phyloP scores from a whole-genome alignment of 306 rosid genomes.

The Senna siamea region DNA sequence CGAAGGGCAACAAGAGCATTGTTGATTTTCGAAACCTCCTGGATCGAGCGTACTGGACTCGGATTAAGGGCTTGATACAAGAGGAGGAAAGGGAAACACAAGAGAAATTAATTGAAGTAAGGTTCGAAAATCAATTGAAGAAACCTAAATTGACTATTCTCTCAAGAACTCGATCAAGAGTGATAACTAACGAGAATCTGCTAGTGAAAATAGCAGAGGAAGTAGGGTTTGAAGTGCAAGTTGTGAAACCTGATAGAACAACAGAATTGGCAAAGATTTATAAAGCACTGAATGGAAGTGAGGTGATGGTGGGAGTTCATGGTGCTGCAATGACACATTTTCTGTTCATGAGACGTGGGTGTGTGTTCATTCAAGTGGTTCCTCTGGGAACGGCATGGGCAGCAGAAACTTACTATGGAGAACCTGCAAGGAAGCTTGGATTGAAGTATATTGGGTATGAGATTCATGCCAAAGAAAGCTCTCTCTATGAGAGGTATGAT shows the following conservation, averaged over 20 bases:
- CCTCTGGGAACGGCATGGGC: conserved; percentile 93
- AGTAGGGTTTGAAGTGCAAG: conserved; percentile 67
- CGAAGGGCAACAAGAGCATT: conserved; percentile 62
- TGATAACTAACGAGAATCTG: conserved; percentile 68
- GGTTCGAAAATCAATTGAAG: conserved; percentile 14
- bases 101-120: conserved; percentile 24
- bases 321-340: conserved; percentile 99
- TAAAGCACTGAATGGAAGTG: conserved; percentile 66
- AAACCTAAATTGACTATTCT: conserved; percentile 67
- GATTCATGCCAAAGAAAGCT: conserved; percentile 73
- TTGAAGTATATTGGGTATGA: conserved; percentile 81
- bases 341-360: conserved; percentile 72
- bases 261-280: conserved; percentile 88
- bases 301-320: conserved; percentile 91
- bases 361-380: conserved; percentile 80
- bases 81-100: conserved; percentile 55
- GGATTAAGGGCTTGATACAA: conserved; percentile 59
- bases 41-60: conserved; percentile 75
- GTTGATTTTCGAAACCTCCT: conserved; percentile 74
- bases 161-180: conserved; percentile 80
- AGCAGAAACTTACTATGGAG: conserved; percentile 82
- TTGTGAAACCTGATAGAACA: conserved; percentile 63
- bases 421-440: conserved; percentile 87
- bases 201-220: conserved; percentile 71
- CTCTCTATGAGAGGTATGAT: conserved; percentile 58